Evolutionary conservation across 495 filamentous ascomycete species (phyloP).

Genomic region (Penicillium robsamsonii): DNA sequence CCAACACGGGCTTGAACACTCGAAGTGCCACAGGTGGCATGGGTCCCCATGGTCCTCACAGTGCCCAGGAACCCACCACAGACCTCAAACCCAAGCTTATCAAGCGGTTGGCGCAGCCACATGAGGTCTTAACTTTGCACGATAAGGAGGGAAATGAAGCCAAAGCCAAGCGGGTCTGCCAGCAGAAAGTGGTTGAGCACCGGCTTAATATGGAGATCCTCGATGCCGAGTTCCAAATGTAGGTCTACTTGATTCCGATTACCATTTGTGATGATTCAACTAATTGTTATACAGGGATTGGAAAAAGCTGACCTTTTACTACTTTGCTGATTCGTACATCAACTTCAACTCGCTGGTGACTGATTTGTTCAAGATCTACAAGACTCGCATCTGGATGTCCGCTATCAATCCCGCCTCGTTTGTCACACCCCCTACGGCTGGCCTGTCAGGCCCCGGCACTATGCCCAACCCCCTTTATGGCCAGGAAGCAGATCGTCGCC

Average conservation of each 20-base stretch:
- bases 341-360: slow-evolving; percentile 98
- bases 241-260: slow-evolving; percentile 36
- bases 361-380: slow-evolving; percentile 98
- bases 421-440: slow-evolving; percentile 69
- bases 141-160: slow-evolving; percentile 98
- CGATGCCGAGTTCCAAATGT: slow-evolving; percentile 99
- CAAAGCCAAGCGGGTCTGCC: slow-evolving; percentile 93
- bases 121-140: slow-evolving; percentile 80
- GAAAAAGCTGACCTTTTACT: slow-evolving; percentile 98
- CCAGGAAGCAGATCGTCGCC: slow-evolving; percentile 39
- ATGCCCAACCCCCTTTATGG: slow-evolving; percentile 35
- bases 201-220: slow-evolving; percentile 97
- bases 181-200: slow-evolving; percentile 93
- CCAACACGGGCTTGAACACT: slow-evolving; percentile 47
- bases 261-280: neutral
- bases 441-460: slow-evolving; percentile 50
- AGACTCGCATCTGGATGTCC: slow-evolving; percentile 99
- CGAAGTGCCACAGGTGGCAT: slow-evolving; percentile 69
- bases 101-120: slow-evolving; percentile 84
- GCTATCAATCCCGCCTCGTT: slow-evolving; percentile 98
- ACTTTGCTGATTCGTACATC: slow-evolving; percentile 96
- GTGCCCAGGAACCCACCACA: slow-evolving; percentile 68
- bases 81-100: slow-evolving; percentile 95
- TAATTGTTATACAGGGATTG: slow-evolving; percentile 67
- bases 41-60: slow-evolving; percentile 67